These are phyloP conservation scores for Spirogloea muscicola DNA, from an alignment of 139 green algal species.

Conservation along the genomic window DNA sequence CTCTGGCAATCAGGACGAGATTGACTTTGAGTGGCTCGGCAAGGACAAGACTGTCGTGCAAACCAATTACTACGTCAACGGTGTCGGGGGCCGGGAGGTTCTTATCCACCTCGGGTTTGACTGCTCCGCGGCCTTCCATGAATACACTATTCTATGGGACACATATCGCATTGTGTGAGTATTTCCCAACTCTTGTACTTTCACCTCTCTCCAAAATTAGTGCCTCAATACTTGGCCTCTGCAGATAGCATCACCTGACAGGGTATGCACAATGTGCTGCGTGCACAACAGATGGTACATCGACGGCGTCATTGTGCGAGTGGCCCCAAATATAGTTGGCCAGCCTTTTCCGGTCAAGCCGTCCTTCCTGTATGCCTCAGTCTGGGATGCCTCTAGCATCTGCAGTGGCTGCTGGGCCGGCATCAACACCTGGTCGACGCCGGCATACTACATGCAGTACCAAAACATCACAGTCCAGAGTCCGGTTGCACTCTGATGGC, in stretches of 20 bases:
- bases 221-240: too few relatives aligned
- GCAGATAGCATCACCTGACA: too few relatives aligned
- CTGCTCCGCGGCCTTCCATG: constrained; percentile 8
- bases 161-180: too few relatives aligned
- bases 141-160: constrained; percentile 14
- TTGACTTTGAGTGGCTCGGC: constrained; percentile 38
- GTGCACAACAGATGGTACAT: constrained; percentile 18
- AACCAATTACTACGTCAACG: constrained; percentile 39
- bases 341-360: not conserved
- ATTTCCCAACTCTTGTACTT: too few relatives aligned
- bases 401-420: not conserved
- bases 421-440: not conserved
- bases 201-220: too few relatives aligned
- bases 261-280: too few relatives aligned
- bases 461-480: not conserved
- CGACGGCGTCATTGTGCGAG: constrained; percentile 1
- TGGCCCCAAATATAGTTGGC: not conserved
- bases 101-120: constrained; percentile 27
- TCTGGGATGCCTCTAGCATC: constrained; percentile 11
- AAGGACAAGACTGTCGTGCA: constrained; percentile 24
- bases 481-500: too few relatives aligned
- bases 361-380: not conserved
- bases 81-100: not conserved
- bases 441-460: not conserved
- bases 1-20: constrained; percentile 32